phyloP scores from a whole-genome alignment of 2,329 filamentous ascomycete species.

The Neonectria ditissima region DNA sequence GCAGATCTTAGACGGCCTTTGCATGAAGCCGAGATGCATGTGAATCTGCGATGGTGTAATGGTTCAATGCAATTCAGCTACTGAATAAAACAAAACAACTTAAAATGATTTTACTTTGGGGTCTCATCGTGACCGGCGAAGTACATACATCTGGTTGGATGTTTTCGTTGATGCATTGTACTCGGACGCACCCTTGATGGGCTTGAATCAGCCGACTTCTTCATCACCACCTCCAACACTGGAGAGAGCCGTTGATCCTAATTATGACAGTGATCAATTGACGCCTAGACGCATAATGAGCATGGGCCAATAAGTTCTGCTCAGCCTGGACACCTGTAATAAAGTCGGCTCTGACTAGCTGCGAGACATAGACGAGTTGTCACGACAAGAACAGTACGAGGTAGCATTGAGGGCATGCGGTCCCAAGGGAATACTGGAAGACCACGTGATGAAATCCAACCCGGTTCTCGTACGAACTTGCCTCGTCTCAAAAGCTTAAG shows the following conservation, averaged over 20 bases:
- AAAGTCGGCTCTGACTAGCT: not conserved
- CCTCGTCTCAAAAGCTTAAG: not conserved
- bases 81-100: not conserved
- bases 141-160: not conserved
- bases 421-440: not conserved
- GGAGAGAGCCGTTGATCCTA: not conserved
- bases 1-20: not conserved
- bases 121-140: not conserved
- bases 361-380: not conserved
- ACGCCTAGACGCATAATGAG: not conserved
- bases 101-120: not conserved
- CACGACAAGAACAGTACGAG: not conserved
- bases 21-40: not conserved
- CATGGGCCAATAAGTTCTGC: not conserved
- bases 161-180: not conserved
- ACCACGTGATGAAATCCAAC: too few relatives aligned
- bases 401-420: not conserved
- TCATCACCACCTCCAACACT: too few relatives aligned
- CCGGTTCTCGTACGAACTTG: not conserved
- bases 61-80: not conserved
- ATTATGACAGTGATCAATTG: not conserved
- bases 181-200: not conserved
- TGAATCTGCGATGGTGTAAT: slow-evolving; percentile 2
- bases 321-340: not conserved
- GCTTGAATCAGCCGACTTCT: not conserved